Base-by-base conservation (phyloP, 306 rosid genomes). In the Rosa persica region DNA sequence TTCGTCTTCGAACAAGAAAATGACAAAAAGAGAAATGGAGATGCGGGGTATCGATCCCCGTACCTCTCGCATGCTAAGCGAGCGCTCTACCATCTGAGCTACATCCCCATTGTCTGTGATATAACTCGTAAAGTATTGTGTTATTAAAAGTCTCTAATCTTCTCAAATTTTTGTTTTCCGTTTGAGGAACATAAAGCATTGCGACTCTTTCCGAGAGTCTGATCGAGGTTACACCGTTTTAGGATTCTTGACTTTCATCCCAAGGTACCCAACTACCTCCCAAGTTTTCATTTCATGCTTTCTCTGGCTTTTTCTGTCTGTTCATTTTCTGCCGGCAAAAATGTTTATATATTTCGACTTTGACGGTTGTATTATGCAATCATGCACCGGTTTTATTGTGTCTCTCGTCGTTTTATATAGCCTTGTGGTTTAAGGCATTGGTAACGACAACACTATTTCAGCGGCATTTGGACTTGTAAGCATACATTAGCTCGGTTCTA, bases 31-130 rank as follows among this genome's bases (percentile, higher is more conserved):
- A 39, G 40, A 4, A 46, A 2, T 46, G 49, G 49, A 46, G 49
- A 46, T 46, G 49, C 49, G 49, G 49, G 49, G 49, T 11, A 46
- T 46, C 15, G 49, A 39, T 39, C 96, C 93, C 93, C 85, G 86
- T 87, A 82, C 94, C 93, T 94, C 92, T 92, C 91, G 92, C 97
- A 92, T 92, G 97, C 96, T 88, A 94, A 92, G 96, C 96, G 88
- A 92, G 94, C 93, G 90, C 98, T 92, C 96, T 92, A 92, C 96
- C 94, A 94, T 89, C 94, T 92, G 94, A 90, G 94, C 97, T 92
- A 92, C 93, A 90, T 90, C 96, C 97, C 94, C 89, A 3, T 27
- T 3, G 2, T 30, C 36, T 0, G 36, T 30, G 2, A 30, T n/a
- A n/a, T n/a, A n/a, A n/a, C n/a, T n/a, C n/a, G n/a, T n/a, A n/a